These are phyloP conservation scores for Puccinia coronata DNA, from an alignment of 1,284 basidiomycete genomes.

Conservation along the genomic window DNA sequence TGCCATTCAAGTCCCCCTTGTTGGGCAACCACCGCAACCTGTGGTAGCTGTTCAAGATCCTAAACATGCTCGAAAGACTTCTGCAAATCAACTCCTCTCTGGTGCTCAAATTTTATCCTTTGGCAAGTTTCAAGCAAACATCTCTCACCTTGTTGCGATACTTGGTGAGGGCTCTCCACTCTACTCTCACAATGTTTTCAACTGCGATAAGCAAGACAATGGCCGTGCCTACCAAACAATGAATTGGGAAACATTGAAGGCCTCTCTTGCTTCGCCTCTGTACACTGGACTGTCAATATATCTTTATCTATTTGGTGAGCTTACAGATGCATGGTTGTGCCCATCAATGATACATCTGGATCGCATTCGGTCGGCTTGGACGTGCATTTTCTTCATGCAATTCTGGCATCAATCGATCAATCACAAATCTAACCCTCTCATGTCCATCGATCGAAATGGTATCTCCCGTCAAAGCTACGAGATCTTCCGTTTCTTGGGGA, in stretches of 20 bases:
- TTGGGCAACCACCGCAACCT: conserved; percentile 5
- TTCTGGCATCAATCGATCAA: conserved; percentile 27
- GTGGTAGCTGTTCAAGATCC: conserved; percentile 30
- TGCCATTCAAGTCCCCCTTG: conserved; percentile 23
- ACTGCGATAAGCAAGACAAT: conserved; percentile 22
- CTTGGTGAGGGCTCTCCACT: conserved; percentile 1
- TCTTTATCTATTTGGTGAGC: conserved; percentile 25
- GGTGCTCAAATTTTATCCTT: conserved; percentile 16
- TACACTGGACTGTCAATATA: conserved; percentile 14
- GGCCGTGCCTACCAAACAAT: not conserved
- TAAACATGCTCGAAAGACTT: conserved; percentile 16
- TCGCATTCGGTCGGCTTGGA: conserved; percentile 22
- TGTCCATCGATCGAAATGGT: conserved; percentile 2
- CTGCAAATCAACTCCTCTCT: conserved; percentile 28
- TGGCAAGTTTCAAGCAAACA: conserved; percentile 24
- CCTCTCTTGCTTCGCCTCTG: not conserved
- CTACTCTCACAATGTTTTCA: not conserved
- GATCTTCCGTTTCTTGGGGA: conserved; percentile 17
- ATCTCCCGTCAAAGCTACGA: conserved; percentile 23
- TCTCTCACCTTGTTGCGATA: not conserved
- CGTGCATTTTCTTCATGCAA: not conserved
- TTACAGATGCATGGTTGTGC: conserved; percentile 14
- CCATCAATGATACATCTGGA: conserved; percentile 13
- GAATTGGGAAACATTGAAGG: not conserved
- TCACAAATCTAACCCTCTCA: conserved; percentile 5